These are phyloP conservation scores for Verticillium alfalfae DNA, from an alignment of 2,329 filamentous ascomycete species.

Conservation along the genomic window DNA sequence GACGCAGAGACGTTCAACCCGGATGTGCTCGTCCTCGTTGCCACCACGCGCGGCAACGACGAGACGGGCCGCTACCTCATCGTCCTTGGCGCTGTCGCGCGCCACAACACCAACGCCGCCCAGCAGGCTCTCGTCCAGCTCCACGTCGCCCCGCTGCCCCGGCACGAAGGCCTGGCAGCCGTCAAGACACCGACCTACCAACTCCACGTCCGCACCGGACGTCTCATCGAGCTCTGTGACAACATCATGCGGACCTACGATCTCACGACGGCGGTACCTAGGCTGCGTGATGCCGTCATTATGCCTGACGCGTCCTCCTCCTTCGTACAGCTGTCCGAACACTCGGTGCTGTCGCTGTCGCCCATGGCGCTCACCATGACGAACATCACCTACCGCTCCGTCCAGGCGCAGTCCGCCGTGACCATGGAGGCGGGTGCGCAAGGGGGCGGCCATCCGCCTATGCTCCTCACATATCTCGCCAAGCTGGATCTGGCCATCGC, in stretches of 20 bases:
- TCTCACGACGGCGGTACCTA: slow-evolving; percentile 56
- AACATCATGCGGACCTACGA: slow-evolving; percentile 57
- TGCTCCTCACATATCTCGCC: slow-evolving; percentile 55
- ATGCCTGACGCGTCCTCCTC: slow-evolving; percentile 46
- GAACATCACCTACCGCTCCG: slow-evolving; percentile 62
- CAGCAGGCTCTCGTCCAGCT: slow-evolving; percentile 25
- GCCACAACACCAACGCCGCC: slow-evolving; percentile 13
- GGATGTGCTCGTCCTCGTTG: slow-evolving; percentile 51
- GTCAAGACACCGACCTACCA: slow-evolving; percentile 33
- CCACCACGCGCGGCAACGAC: slow-evolving; percentile 18
- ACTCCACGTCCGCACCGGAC: slow-evolving; percentile 58
- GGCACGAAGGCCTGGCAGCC: slow-evolving; percentile 9
- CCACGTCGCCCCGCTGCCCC: slow-evolving; percentile 30
- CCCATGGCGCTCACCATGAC: slow-evolving; percentile 53
- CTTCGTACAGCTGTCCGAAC: slow-evolving; percentile 61
- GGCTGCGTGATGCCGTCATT: slow-evolving; percentile 48
- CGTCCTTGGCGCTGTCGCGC: slow-evolving; percentile 22
- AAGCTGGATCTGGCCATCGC: slow-evolving; percentile 63
- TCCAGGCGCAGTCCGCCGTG: slow-evolving; percentile 45
- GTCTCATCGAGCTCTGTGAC: slow-evolving; percentile 53
- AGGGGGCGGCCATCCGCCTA: slow-evolving; percentile 24
- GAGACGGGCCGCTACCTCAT: slow-evolving; percentile 23
- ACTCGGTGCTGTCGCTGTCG: slow-evolving; percentile 60
- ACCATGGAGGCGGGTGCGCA: slow-evolving; percentile 31
- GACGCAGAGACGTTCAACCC: slow-evolving; percentile 37